Evolutionary conservation across 495 filamentous ascomycete species (phyloP), one percentile per base, ranked within the genome.

Genomic region (Xylaria intraflava): DNA sequence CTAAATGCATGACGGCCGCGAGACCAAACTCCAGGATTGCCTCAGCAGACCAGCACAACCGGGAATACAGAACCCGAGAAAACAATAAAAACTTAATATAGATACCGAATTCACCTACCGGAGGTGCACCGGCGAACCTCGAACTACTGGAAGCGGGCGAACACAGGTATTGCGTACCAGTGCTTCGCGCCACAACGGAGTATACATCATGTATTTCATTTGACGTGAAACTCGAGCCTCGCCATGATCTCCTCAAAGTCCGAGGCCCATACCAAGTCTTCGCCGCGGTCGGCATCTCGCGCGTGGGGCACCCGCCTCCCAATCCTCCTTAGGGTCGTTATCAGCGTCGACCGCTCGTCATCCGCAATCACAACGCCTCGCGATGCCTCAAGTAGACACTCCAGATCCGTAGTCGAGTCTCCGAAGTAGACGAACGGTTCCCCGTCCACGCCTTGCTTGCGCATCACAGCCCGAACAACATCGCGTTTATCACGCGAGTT

Each of bases 311-410:
- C 71, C 14, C 58, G 54, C 27, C 64, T 59, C 0, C 71, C 70
- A 20, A 76, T 43, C 43, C 72, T 65, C 47, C 48, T 48, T 17
- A 76, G 44, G 12, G 67, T 68, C 45, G 48, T 35, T 19, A 76
- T 35, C 44, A 76, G 39, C 50, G 59, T 65, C 38, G 68, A 68
- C 6, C 61, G 54, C 16, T 64, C 65, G 7, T 55, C 51, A 46
- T 73, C 67, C 12, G 69, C 62, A 29, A 76, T 56, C 20, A 76
- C 65, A 26, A 75, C 61, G 1, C 70, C 72, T 42, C 60, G 16
- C 16, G 62, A 56, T 1, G 67, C 68, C 36, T 57, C 58, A n/a
- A 73, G 49, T 41, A 76, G 44, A 44, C 72, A 75, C 45, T 69
- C 67, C 50, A 69, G 56, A 53, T 69, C 67, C 1, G 67, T 69